These are phyloP conservation scores for Ceratocystis lukuohia DNA, from an alignment of 2,329 filamentous ascomycete species.

Conservation along the genomic window DNA sequence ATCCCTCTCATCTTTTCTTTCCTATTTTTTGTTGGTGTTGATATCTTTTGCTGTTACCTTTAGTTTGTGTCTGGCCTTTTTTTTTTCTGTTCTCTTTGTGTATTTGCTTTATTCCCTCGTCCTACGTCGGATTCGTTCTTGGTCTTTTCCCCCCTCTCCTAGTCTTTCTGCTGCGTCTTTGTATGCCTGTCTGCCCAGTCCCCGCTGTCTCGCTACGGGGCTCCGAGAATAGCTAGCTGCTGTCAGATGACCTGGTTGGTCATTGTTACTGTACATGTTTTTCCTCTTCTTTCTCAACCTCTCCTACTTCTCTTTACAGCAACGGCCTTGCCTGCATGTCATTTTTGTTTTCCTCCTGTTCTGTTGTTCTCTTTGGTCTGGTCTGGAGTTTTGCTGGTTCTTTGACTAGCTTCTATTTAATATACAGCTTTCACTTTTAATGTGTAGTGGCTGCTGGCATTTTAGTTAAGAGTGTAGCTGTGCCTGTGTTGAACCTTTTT, in stretches of 20 bases:
- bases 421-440: slow-evolving; percentile 14
- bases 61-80: slow-evolving; percentile 1
- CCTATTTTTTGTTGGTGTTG: slow-evolving; percentile 4
- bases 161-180: neutral
- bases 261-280: slow-evolving; percentile 9
- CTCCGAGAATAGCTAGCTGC: neutral
- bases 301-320: neutral
- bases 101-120: neutral
- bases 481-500: neutral
- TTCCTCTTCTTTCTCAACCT: neutral
- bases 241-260: neutral
- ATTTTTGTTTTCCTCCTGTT: neutral
- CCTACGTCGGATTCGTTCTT: neutral
- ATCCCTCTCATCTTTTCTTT: neutral
- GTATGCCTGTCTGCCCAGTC: too few species aligned
- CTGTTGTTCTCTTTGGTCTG: slow-evolving; percentile 10
- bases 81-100: slow-evolving; percentile 12
- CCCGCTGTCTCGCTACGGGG: neutral
- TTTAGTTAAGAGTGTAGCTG: neutral
- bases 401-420: slow-evolving; percentile 18
- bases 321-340: neutral
- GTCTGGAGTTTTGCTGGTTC: slow-evolving; percentile 20
- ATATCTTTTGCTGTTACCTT: slow-evolving; percentile 11
- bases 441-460: neutral
- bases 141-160: neutral